phyloP scores from a whole-genome alignment of 352 stramenopile genomes.

The Aphanomyces euteiches region DNA sequence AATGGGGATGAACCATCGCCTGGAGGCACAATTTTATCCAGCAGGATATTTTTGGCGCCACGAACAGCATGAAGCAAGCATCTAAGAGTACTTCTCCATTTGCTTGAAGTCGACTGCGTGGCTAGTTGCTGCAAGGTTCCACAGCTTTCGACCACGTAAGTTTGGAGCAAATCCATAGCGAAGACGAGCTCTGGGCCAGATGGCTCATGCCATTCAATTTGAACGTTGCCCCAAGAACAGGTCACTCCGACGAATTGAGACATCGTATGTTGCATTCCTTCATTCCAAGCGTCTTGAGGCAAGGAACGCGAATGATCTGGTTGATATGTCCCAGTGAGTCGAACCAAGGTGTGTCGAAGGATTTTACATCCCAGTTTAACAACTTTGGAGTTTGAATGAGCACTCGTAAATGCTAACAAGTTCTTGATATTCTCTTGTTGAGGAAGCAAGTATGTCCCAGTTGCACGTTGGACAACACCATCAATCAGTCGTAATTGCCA shows the following conservation, averaged over 20 bases:
- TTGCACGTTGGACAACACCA: constrained; percentile 42
- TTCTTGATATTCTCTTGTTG: constrained; percentile 42
- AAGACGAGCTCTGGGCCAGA: constrained; percentile 52
- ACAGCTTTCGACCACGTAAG: constrained; percentile 38
- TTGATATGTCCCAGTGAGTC: constrained; percentile 51
- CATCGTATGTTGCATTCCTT: constrained; percentile 36
- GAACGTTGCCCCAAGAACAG: constrained; percentile 51
- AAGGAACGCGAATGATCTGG: constrained; percentile 56
- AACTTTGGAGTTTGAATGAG: constrained; percentile 51
- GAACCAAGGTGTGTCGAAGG: constrained; percentile 45
- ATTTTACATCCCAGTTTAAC: constrained; percentile 47
- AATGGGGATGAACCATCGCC: constrained; percentile 36
- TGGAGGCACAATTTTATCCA: constrained; percentile 36
- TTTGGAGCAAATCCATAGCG: constrained; percentile 48
- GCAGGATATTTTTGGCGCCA: constrained; percentile 51
- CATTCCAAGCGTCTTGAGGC: constrained; percentile 40
- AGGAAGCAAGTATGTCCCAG: constrained; percentile 36
- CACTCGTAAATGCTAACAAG: constrained; percentile 47
- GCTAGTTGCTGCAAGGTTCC: not conserved
- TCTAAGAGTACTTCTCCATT: constrained; percentile 50
- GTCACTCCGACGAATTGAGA: constrained; percentile 58
- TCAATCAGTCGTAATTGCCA: constrained; percentile 60
- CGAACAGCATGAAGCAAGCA: constrained; percentile 43
- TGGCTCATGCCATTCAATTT: constrained; percentile 60
- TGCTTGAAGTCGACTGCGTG: not conserved